Conservation (phyloP, 441 rosid species). For the Aleurites moluccanus region DNA sequence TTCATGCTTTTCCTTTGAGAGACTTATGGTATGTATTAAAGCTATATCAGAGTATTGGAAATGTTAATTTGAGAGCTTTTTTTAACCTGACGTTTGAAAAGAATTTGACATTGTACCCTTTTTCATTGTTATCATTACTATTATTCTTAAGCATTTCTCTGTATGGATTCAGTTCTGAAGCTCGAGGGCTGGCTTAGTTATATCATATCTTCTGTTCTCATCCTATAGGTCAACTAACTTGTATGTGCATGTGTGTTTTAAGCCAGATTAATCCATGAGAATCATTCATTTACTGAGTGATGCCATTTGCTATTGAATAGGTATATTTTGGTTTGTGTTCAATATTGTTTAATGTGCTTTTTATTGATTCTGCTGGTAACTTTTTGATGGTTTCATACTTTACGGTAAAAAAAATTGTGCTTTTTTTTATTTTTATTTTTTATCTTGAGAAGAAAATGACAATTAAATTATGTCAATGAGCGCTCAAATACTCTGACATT, state of each 20-base stretch:
- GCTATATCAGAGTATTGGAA: neutral
- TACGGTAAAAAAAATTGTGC: too few relatives aligned
- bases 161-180: neutral
- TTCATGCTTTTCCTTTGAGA: neutral
- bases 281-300: neutral
- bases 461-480: neutral
- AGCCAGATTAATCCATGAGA: neutral
- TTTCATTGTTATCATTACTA: neutral
- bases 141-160: neutral
- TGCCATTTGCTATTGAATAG: neutral
- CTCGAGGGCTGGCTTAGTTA: neutral
- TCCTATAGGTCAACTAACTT: neutral
- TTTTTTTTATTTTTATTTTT: neutral
- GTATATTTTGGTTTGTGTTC: neutral
- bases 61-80: neutral
- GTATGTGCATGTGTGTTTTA: neutral
- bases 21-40: neutral
- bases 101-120: neutral
- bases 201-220: neutral
- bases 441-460: neutral
- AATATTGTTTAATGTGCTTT: neutral
- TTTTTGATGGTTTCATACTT: neutral
- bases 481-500: neutral
- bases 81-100: neutral
- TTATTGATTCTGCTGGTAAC: neutral